Percentiles rank a stretch among this genome's conserved stretches.
Evolutionary conservation across 805 yeast species (phyloP).

Genomic region (Tetrapisispora fleetii): DNA sequence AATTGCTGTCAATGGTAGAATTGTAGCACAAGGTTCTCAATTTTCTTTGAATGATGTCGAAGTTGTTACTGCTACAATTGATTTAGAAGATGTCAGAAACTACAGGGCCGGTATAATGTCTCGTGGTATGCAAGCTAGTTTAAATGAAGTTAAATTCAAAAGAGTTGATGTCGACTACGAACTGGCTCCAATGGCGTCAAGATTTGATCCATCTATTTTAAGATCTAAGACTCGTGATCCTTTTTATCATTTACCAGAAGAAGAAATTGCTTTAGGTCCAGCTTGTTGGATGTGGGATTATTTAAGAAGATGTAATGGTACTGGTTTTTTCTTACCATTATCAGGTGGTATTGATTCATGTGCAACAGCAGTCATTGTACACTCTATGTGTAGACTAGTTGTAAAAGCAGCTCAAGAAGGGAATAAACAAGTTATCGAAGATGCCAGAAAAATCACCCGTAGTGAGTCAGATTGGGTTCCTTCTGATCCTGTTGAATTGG

Average conservation of each 20-base stretch:
- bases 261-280: conserved; percentile 95
- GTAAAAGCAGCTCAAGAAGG: conserved; percentile 58
- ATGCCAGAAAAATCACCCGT: conserved; percentile 61
- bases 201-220: conserved; percentile 49
- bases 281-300: conserved; percentile 99
- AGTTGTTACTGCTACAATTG: conserved; percentile 90
- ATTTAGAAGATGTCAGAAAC: conserved; percentile 80
- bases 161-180: conserved; percentile 55
- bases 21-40: conserved; percentile 90
- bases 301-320: conserved; percentile 77
- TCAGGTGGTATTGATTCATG: conserved; percentile 98
- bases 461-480: conserved; percentile 57
- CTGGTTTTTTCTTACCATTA: conserved; percentile 86
- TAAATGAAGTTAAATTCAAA: conserved; percentile 32
- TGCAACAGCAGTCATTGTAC: conserved; percentile 91
- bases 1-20: conserved; percentile 83
- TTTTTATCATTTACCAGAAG: conserved; percentile 74
- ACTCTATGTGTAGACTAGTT: conserved; percentile 87
- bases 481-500: conserved; percentile 60
- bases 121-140: conserved; percentile 58
- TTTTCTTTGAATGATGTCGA: conserved; percentile 87
- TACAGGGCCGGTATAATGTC: conserved; percentile 65
- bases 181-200: conserved; percentile 47
- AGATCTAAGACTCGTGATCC: conserved; percentile 48
- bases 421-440: conserved; percentile 64